Evolutionary conservation across 441 rosid species (phyloP), one percentile per base, ranked within the genome.

Genomic region (Eutrema salsugineum): DNA sequence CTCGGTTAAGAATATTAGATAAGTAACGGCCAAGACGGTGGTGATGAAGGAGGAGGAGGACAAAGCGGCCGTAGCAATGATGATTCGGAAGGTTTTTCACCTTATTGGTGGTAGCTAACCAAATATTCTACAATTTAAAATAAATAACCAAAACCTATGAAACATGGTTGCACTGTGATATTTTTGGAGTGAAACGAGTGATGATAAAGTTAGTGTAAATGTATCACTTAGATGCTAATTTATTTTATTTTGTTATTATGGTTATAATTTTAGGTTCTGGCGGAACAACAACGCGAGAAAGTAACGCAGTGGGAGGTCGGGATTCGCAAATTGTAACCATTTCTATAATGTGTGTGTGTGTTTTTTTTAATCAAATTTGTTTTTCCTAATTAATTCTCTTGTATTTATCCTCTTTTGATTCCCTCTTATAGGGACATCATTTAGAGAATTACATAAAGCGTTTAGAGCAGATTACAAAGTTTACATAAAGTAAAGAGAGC

Each of bases 1-100:
- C 59, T 88, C 91, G 5, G 64, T 75, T 8, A n/a, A n/a, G n/a
- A n/a, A n/a, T n/a, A 78, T 39, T 9, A 16, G 6, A 27, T 81
- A 15, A 72, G 75, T 32, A 66, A 79, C 47, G 53, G 72, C 3
- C 16, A 72, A 24, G 62, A 62, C 9, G 24, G 54, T 3, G 40
- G 40, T 6, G 28, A 28, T 42, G 11, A 9, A 2, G 20, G 12
- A 4, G 8, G 77, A 20, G 66, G 70, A 33, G 33, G 73, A 22
- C 76, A 81, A 44, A 46, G 7, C 16, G 10, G 15, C 36, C 15
- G 16, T 15, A 30, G 7, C 40, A 11, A 30, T 17, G 28, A 63
- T 46, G 10, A 46, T 44, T 30, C 43, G 16, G 19, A 47, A 63
- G 68, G 68, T 63, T 5, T 28, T 6, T 32, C 8, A 33, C 10